Evolutionary conservation across 2,329 filamentous ascomycete species (phyloP).

Genomic region (Aspergillus bombycis): DNA sequence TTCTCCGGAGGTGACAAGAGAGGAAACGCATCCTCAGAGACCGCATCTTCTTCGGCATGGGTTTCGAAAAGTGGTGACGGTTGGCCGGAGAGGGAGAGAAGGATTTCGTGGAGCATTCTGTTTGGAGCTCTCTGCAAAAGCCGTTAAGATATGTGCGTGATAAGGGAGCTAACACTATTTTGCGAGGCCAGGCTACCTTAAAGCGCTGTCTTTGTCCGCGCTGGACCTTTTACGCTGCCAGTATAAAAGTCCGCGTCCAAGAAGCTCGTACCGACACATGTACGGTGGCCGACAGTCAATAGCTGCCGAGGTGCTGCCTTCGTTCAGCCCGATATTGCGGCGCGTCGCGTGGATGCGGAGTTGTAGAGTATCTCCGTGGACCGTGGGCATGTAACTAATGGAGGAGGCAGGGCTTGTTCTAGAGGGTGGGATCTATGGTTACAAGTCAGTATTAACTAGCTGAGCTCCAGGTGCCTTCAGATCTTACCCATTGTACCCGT

Average conservation of each 20-base stretch:
- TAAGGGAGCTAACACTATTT: background rate
- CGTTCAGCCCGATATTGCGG: conserved; percentile 6
- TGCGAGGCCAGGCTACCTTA: conserved; percentile 27
- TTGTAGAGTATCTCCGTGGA: background rate
- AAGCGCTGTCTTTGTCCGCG: conserved; percentile 27
- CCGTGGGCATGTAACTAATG: background rate
- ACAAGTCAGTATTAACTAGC: background rate
- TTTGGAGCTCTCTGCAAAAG: conserved; percentile 22
- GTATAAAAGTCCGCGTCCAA: conserved; percentile 47
- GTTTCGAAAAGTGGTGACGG: conserved; percentile 80
- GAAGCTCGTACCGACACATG: conserved; percentile 53
- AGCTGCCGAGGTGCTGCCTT: conserved; percentile 8
- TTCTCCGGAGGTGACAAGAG: conserved; percentile 76
- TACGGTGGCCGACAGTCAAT: conserved; percentile 20
- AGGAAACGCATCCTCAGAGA: conserved; percentile 54
- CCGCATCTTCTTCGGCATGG: conserved; percentile 50
- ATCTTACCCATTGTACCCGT: background rate
- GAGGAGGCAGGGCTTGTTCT: background rate
- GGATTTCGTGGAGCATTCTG: conserved; percentile 95
- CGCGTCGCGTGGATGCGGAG: conserved; percentile 15
- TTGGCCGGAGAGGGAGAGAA: conserved; percentile 93
- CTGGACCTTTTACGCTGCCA: conserved; percentile 40
- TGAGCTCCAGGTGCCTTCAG: background rate
- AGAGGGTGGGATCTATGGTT: background rate
- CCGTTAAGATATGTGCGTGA: conserved; percentile 8